A percentile compares a stretch with the other conserved stretches of the same genome.
phyloP scores from a whole-genome alignment of 2,329 filamentous ascomycete species.

The Escovopsis sp. region DNA sequence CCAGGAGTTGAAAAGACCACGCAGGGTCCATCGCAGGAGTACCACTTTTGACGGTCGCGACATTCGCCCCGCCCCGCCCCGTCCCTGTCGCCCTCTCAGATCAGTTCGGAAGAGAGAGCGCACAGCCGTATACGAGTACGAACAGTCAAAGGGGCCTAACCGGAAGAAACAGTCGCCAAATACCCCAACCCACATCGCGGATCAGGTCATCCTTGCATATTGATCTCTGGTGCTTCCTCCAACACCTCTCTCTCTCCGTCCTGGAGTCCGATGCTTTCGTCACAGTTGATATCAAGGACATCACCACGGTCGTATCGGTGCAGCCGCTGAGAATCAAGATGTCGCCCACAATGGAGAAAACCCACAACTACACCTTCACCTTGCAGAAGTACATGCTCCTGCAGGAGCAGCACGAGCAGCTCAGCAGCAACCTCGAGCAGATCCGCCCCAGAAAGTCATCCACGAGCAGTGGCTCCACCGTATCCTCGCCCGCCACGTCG shows the following conservation, averaged over 20 bases:
- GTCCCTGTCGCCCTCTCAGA: too few relatives aligned
- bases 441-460: slow-evolving; percentile 28
- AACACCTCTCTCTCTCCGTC: slow-evolving; percentile 1
- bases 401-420: slow-evolving; percentile 38
- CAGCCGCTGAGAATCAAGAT: slow-evolving; percentile 8
- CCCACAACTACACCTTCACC: slow-evolving; percentile 28
- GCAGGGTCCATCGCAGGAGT: too few relatives aligned
- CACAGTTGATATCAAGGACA: slow-evolving; percentile 6
- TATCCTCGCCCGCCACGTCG: slow-evolving; percentile 43
- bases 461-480: slow-evolving; percentile 20
- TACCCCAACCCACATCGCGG: too few relatives aligned
- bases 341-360: slow-evolving; percentile 15
- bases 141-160: too few relatives aligned
- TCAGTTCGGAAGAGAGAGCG: too few relatives aligned
- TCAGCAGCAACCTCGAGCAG: slow-evolving; percentile 35
- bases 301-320: slow-evolving; percentile 6
- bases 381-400: slow-evolving; percentile 40
- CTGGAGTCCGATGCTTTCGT: slow-evolving; percentile 18
- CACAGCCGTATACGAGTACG: too few relatives aligned
- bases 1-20: too few relatives aligned
- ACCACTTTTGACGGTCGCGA: too few relatives aligned
- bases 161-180: too few relatives aligned
- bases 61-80: too few relatives aligned
- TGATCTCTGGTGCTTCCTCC: background rate
- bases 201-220: background rate